These are phyloP conservation scores for Plasmodium coatneyi DNA, from an alignment of 169 alveolate species.

Conservation along the genomic window DNA sequence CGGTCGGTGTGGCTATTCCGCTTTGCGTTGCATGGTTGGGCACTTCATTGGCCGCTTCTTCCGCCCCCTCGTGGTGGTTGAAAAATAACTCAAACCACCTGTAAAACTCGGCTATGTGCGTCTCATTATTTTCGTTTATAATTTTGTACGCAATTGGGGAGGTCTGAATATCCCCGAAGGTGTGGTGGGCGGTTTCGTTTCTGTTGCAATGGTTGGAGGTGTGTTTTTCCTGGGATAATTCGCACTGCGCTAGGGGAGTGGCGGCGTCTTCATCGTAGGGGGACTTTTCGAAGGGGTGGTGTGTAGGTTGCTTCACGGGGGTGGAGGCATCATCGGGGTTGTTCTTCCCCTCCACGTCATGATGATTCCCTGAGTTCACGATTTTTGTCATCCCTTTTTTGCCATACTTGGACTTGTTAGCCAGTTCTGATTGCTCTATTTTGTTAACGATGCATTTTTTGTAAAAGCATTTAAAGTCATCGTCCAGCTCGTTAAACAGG, in stretches of 20 bases:
- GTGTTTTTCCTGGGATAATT: not conserved
- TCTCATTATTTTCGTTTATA: conserved; percentile 38
- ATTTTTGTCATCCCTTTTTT: not conserved
- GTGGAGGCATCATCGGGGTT: not conserved
- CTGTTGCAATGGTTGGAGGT: not conserved
- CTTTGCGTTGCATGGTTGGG: not conserved
- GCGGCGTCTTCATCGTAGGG: not conserved
- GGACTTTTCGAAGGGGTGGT: not conserved
- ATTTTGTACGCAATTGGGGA: conserved; percentile 61
- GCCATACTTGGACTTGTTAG: not conserved
- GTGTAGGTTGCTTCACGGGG: not conserved
- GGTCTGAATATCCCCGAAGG: conserved; percentile 38
- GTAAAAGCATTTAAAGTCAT: conserved; percentile 31
- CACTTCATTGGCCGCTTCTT: not conserved
- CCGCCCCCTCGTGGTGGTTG: not conserved
- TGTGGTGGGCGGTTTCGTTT: not conserved
- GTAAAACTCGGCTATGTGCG: conserved; percentile 28
- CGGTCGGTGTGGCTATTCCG: not conserved
- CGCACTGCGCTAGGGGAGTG: not conserved
- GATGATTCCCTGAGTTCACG: not conserved
- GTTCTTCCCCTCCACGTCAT: not conserved
- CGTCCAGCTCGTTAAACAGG: conserved; percentile 19
- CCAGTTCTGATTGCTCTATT: conserved; percentile 12
- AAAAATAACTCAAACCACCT: conserved; percentile 73
- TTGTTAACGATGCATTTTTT: conserved; percentile 16